Evolutionary conservation across 805 yeast species (phyloP), one percentile per base, ranked within the genome.

Genomic region (Starmerella bombi): DNA sequence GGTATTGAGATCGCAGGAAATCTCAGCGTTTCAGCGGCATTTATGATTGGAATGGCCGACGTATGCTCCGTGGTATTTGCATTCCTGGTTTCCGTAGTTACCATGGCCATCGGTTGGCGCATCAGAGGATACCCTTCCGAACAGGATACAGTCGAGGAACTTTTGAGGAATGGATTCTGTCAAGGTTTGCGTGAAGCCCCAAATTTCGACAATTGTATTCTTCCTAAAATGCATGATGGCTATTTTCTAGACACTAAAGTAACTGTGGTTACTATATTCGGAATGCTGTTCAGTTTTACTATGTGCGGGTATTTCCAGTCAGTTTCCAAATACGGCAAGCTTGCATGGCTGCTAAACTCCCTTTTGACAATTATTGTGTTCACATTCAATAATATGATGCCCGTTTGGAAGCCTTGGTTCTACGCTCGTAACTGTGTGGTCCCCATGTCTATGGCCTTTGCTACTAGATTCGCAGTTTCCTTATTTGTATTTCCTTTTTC

Each of bases 401-500:
- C 61, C 0, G 44, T 41, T n/a, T 57, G 54, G 45, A 23, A 32
- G 32, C 55, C 58, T 1, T 48, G 50, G 48, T 20, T 33, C 8
- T 42, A 43, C 19, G 57, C 51, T 7, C 36, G 49, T 2, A 36
- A 46, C 17, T 32, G 47, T 7, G 33, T 49, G 12, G 49, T 52
- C 25, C 59, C 61, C 2, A 41, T 50, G 43, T 53, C 54, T 7
- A 31, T 59, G 31, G 51, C 52, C 2, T 41, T 53, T 14, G 52
- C 55, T 0, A 37, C 54, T 7, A 40, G 50, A 16, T 37, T 55
- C 25, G 41, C 47, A 6, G 47, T 48, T 1, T 44, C 56, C 5
- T 8, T 45, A 14, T 15, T 59, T 6, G 41, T 58, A 3, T 50
- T 51, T 29, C 62, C 62, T 5, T 40, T 42, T 8, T 50, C 60